Conservation (phyloP, 2,329 filamentous ascomycete species). For the Fusarium abutilonis region DNA sequence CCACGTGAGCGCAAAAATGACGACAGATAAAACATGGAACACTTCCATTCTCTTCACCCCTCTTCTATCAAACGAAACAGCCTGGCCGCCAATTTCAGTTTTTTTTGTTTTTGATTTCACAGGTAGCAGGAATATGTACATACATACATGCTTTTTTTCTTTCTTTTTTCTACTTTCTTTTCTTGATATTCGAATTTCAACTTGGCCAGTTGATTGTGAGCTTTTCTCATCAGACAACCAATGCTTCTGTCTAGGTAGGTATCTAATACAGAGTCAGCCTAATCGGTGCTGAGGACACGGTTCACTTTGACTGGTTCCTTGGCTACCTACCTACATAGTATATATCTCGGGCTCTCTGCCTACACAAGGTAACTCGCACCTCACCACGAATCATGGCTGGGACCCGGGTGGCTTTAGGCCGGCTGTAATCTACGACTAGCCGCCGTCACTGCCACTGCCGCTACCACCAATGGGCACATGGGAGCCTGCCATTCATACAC, state of each 20-base stretch:
- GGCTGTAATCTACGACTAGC: not conserved
- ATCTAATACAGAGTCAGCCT: constrained; percentile 22
- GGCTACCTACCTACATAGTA: constrained; percentile 14
- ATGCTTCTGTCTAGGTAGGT: not conserved
- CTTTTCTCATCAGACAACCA: not conserved
- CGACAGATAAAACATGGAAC: constrained; percentile 18
- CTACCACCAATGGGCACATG: constrained; percentile 12
- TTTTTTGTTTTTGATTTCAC: constrained; percentile 14
- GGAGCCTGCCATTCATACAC: constrained; percentile 20
- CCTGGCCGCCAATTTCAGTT: not conserved
- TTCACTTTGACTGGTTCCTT: constrained; percentile 10
- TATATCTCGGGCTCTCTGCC: constrained; percentile 1
- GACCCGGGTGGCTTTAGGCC: constrained; percentile 13
- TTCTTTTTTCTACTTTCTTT: not conserved
- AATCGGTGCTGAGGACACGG: constrained; percentile 26
- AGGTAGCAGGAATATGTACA: constrained; percentile 1
- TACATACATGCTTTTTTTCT: constrained; percentile 6
- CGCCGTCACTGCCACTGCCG: not conserved
- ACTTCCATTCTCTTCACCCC: constrained; percentile 38
- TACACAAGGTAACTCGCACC: constrained; percentile 24
- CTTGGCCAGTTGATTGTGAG: not conserved
- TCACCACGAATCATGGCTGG: constrained; percentile 23
- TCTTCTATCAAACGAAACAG: constrained; percentile 40
- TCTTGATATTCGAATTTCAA: not conserved
- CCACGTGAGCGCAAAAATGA: constrained; percentile 37